Evolutionary conservation across 805 yeast species (phyloP).

Genomic region (Yamadazyma laniorum): DNA sequence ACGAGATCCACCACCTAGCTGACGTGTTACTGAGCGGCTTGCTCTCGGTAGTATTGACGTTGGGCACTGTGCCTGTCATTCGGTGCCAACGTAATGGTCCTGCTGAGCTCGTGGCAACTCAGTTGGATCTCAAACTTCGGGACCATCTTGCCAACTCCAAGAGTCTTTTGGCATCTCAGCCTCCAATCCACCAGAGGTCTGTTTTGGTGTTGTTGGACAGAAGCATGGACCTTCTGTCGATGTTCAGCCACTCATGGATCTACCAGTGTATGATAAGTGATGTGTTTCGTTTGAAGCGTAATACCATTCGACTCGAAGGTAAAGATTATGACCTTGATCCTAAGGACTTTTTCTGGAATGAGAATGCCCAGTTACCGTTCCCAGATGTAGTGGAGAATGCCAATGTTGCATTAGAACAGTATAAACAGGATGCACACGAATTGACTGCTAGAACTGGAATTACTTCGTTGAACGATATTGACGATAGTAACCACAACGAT

Average conservation of each 20-base stretch:
- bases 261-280: slow-evolving; percentile 96
- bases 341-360: slow-evolving; percentile 86
- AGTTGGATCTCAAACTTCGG: slow-evolving; percentile 77
- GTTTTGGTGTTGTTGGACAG: slow-evolving; percentile 85
- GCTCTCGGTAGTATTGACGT: slow-evolving; percentile 69
- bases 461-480: slow-evolving; percentile 70
- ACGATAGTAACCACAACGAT: slow-evolving; percentile 41
- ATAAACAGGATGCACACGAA: slow-evolving; percentile 85
- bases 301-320: slow-evolving; percentile 62
- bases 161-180: slow-evolving; percentile 2
- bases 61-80: slow-evolving; percentile 81
- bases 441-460: slow-evolving; percentile 76
- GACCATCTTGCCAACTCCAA: slow-evolving; percentile 78
- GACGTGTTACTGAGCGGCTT: slow-evolving; percentile 75
- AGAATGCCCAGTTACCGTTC: slow-evolving; percentile 83
- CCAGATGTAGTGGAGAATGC: slow-evolving; percentile 99
- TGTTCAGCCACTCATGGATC: slow-evolving; percentile 97
- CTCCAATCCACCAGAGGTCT: slow-evolving; percentile 48
- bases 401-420: slow-evolving; percentile 74
- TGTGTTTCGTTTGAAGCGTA: slow-evolving; percentile 76
- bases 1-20: slow-evolving; percentile 64
- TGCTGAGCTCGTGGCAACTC: slow-evolving; percentile 89
- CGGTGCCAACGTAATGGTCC: slow-evolving; percentile 93
- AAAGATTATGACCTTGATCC: slow-evolving; percentile 88
- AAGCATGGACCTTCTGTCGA: slow-evolving; percentile 83